These are phyloP conservation scores for Achlya hypogyna DNA, from an alignment of 352 stramenopile species.

Conservation along the genomic window DNA sequence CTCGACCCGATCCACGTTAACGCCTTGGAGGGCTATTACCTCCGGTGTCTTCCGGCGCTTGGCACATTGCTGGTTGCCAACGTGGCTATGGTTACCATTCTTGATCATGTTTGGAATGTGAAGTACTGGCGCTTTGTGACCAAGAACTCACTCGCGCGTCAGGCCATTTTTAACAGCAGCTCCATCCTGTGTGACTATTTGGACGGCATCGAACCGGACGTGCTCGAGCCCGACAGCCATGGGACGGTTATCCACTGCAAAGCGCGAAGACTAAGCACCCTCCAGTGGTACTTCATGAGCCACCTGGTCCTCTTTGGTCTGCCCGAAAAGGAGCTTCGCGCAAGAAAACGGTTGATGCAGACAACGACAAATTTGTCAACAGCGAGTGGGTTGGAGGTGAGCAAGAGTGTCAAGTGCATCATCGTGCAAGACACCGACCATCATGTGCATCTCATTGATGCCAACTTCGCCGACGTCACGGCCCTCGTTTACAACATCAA, in stretches of 20 bases:
- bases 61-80: background rate
- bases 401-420: background rate
- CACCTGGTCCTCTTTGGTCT: conserved; percentile 15
- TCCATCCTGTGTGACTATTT: conserved; percentile 1
- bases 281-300: conserved; percentile 20
- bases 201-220: background rate
- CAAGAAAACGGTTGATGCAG: too few relatives aligned
- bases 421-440: conserved; percentile 4
- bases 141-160: background rate
- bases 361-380: too few relatives aligned
- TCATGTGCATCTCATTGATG: conserved; percentile 15
- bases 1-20: conserved; percentile 1
- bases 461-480: conserved; percentile 9
- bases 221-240: background rate
- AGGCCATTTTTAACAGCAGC: conserved; percentile 9
- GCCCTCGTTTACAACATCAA: conserved; percentile 17
- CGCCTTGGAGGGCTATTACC: conserved; percentile 3
- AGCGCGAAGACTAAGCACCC: conserved; percentile 7
- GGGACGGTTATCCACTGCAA: background rate
- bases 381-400: too few relatives aligned
- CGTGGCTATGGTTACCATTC: background rate
- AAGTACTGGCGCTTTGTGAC: background rate
- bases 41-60: background rate
- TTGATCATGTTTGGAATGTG: background rate
- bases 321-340: conserved; percentile 9